Evolutionary conservation across 116 monocot species (phyloP).

Genomic region (Zostera marina): DNA sequence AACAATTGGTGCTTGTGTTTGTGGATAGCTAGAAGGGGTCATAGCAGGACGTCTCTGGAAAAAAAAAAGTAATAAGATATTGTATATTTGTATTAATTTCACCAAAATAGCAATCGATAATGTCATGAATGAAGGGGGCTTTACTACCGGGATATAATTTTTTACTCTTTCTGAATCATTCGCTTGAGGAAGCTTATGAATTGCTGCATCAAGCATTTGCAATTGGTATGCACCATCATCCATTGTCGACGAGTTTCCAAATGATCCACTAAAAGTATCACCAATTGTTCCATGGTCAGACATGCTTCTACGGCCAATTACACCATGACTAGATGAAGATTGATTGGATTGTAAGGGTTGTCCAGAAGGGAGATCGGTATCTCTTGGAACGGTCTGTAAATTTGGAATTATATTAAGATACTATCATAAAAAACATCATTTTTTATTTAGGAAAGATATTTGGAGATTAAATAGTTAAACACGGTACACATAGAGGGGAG

Average conservation of each 20-base stretch:
- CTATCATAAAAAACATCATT: too few relatives aligned
- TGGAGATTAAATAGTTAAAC: too few relatives aligned
- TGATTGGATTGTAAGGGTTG: conserved; percentile 62
- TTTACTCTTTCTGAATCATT: conserved; percentile 81
- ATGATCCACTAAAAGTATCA: conserved; percentile 48
- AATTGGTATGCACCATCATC: conserved; percentile 65
- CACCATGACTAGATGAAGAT: conserved; percentile 61
- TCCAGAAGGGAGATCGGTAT: conserved; percentile 58
- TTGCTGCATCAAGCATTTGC: conserved; percentile 94
- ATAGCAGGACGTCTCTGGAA: conserved; percentile 61
- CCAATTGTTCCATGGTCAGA: conserved; percentile 87
- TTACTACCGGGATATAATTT: conserved; percentile 56
- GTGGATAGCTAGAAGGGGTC: conserved; percentile 87
- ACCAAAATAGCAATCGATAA: background rate
- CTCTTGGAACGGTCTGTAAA: conserved; percentile 28
- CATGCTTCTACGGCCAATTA: conserved; percentile 89
- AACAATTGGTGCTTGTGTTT: conserved; percentile 58
- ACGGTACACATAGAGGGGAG: too few relatives aligned
- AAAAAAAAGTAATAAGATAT: background rate
- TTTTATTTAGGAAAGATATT: too few relatives aligned
- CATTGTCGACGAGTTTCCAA: conserved; percentile 31
- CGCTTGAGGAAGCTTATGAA: conserved; percentile 69
- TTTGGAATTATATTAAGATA: too few relatives aligned
- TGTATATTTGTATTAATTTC: background rate
- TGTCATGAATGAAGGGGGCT: background rate